Conservation (phyloP, 163 green algal genomes). For the Chloromonas sp. region DNA sequence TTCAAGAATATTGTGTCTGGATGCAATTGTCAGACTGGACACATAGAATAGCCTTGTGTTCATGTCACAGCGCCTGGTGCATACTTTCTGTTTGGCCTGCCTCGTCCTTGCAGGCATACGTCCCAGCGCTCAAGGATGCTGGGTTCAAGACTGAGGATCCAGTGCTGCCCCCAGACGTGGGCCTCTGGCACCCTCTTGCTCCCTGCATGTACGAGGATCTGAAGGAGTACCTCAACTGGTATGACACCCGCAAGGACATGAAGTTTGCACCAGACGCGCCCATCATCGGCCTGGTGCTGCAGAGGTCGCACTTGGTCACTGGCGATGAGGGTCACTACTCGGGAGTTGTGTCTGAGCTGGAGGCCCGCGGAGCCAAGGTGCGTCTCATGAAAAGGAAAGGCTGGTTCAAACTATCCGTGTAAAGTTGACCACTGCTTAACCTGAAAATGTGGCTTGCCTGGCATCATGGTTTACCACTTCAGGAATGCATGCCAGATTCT, state of each 20-base stretch:
- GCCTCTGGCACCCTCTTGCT: slow-evolving; percentile 95
- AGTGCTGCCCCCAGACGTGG: slow-evolving; percentile 89
- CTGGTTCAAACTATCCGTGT: no score
- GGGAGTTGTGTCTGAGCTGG: slow-evolving; percentile 85
- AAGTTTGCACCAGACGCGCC: slow-evolving; percentile 78
- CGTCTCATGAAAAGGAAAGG: not conserved
- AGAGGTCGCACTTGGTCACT: slow-evolving; percentile 95
- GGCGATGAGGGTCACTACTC: slow-evolving; percentile 96
- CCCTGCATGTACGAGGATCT: slow-evolving; percentile 96
- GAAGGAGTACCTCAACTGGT: slow-evolving; percentile 99
- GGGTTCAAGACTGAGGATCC: slow-evolving; percentile 59
- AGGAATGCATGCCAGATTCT: no score
- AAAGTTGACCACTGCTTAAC: no score
- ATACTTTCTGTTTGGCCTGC: not conserved
- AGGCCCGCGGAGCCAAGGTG: slow-evolving; percentile 88
- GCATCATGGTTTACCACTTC: no score
- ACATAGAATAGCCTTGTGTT: no score
- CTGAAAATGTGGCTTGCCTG: no score
- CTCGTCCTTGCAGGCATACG: slow-evolving; percentile 60
- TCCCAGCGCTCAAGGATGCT: slow-evolving; percentile 73
- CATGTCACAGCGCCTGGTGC: no score
- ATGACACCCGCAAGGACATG: slow-evolving; percentile 89
- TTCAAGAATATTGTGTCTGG: no score
- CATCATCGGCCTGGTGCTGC: slow-evolving; percentile 89
- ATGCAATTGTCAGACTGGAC: no score